These are phyloP conservation scores for Dactylellina haptotyla DNA, from an alignment of 2,329 filamentous ascomycete species.

Conservation along the genomic window DNA sequence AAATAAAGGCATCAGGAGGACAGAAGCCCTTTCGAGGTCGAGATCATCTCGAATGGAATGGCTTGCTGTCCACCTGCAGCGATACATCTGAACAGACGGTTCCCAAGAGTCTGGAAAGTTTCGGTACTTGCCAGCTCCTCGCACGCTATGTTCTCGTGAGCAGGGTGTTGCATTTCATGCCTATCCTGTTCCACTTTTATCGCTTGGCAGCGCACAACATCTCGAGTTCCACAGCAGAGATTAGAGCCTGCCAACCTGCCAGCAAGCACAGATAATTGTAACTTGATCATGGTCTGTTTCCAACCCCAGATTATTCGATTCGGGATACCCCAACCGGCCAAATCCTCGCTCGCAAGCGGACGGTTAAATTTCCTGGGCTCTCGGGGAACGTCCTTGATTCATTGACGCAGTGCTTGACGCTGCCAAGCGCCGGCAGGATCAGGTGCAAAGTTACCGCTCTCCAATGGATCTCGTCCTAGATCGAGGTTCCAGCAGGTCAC, in stretches of 20 bases:
- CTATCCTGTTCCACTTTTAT: slow-evolving; percentile 5
- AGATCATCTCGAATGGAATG: neutral
- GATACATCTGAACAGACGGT: neutral
- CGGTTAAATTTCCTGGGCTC: slow-evolving; percentile 24
- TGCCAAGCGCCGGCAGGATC: slow-evolving; percentile 12
- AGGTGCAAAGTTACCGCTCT: slow-evolving; percentile 11
- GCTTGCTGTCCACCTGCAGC: neutral
- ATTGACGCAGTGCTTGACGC: neutral
- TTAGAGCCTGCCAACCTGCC: too few relatives aligned
- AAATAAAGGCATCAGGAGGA: too few relatives aligned
- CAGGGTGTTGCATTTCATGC: neutral
- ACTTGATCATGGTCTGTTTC: too few relatives aligned
- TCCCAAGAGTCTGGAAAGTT: slow-evolving; percentile 25
- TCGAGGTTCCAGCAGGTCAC: neutral
- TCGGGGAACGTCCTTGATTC: slow-evolving; percentile 6
- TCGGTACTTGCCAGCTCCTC: slow-evolving; percentile 15
- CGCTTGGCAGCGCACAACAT: slow-evolving; percentile 31
- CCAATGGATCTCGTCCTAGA: neutral
- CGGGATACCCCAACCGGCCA: slow-evolving; percentile 11
- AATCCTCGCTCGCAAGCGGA: slow-evolving; percentile 14
- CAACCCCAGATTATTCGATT: too few relatives aligned
- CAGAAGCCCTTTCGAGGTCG: too few relatives aligned
- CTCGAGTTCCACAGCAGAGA: slow-evolving; percentile 32
- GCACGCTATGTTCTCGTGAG: slow-evolving; percentile 10
- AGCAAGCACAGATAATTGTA: too few relatives aligned